Evolutionary conservation across 495 filamentous ascomycete species (phyloP).

Genomic region (Penicillium lividum): DNA sequence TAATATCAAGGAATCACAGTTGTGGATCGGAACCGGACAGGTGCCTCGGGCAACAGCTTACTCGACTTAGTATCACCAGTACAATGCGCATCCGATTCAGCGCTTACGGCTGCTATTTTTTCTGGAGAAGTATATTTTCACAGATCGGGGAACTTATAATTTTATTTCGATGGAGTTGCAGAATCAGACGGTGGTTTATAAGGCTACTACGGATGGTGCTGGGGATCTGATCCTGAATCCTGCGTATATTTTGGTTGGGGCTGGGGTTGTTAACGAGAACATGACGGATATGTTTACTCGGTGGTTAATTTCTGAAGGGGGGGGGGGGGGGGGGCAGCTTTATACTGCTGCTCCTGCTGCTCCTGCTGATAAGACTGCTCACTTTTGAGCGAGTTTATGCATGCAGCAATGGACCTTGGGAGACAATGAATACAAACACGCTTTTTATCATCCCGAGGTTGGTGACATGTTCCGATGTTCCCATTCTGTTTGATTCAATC

Average conservation of each 20-base stretch:
- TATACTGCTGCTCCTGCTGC: too few species aligned
- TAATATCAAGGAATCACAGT: conserved; percentile 47
- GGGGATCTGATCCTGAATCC: conserved; percentile 40
- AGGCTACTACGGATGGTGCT: conserved; percentile 33
- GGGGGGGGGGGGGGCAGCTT: too few species aligned
- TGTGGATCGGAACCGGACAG: conserved; percentile 48
- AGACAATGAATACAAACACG: too few species aligned
- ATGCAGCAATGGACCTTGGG: too few species aligned
- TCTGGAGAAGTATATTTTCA: conserved; percentile 45
- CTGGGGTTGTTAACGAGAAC: too few species aligned
- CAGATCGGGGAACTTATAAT: conserved; percentile 43
- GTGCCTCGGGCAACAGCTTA: conserved; percentile 43
- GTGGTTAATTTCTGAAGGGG: too few species aligned
- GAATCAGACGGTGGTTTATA: conserved; percentile 36
- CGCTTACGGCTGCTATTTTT: conserved; percentile 37
- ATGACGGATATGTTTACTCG: too few species aligned
- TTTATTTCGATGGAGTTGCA: conserved; percentile 28
- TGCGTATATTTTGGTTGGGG: conserved; percentile 25
- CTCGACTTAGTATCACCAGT: conserved; percentile 50
- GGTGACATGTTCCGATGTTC: too few species aligned
- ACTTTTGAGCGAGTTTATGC: too few species aligned
- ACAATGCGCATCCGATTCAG: conserved; percentile 44
- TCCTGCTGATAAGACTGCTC: too few species aligned
- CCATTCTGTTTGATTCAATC: too few species aligned
- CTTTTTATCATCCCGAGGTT: too few species aligned